Conservation (phyloP, 83 land plant species). For the Isoetes engelmannii region DNA sequence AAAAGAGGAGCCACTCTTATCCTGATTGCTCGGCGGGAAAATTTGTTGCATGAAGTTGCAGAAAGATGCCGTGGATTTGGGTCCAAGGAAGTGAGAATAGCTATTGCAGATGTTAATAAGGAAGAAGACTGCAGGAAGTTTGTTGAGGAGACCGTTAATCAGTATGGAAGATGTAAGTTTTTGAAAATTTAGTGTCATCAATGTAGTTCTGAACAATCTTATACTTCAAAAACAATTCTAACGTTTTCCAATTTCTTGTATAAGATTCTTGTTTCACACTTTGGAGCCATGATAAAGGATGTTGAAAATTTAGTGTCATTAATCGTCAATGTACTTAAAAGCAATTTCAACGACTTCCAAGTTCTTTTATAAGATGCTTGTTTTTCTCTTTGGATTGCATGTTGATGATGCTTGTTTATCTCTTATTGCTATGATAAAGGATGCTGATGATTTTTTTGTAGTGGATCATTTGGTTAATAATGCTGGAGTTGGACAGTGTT, state of each 20-base stretch:
- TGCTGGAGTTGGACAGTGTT: slow-evolving; percentile 62
- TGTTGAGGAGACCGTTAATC: slow-evolving; percentile 50
- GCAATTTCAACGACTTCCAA: too few relatives aligned
- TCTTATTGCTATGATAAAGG: neutral
- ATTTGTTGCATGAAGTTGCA: slow-evolving; percentile 48
- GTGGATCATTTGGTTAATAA: slow-evolving; percentile 94
- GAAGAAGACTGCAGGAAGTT: slow-evolving; percentile 76
- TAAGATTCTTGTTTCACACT: neutral
- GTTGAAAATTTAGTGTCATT: too few relatives aligned
- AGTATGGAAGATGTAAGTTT: slow-evolving; percentile 57
- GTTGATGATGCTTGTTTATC: neutral
- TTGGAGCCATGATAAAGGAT: too few relatives aligned
- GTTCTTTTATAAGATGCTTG: too few relatives aligned
- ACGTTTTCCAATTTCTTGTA: neutral
- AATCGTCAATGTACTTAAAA: too few relatives aligned
- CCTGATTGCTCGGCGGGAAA: slow-evolving; percentile 66
- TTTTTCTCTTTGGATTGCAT: neutral
- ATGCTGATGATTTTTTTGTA: slow-evolving; percentile 23
- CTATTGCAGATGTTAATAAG: slow-evolving; percentile 79
- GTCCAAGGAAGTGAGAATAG: slow-evolving; percentile 46
- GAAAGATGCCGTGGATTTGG: slow-evolving; percentile 51
- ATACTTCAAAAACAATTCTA: neutral
- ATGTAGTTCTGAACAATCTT: neutral
- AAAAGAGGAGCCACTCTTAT: slow-evolving; percentile 63
- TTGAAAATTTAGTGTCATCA: neutral